A percentile compares a stretch with the other conserved stretches of the same genome.
Evolutionary conservation across 371 early-diverging fungal species (phyloP).

Genomic region (Rhizomucor miehei): DNA sequence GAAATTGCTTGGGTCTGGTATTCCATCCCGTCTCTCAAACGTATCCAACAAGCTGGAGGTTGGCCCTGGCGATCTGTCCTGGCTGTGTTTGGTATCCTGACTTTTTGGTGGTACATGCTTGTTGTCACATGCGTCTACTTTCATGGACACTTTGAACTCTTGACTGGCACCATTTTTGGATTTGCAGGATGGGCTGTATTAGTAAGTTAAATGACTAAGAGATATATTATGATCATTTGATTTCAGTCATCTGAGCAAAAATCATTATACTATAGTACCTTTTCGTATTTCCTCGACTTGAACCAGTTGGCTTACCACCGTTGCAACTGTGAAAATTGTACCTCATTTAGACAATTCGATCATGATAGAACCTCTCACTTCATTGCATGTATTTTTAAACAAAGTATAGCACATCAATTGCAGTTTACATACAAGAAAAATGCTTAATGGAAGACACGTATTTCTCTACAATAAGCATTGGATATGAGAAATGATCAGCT

Average conservation of each 20-base stretch:
- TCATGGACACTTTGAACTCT: conserved; percentile 73
- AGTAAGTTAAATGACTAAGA: conserved; percentile 33
- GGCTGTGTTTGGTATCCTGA: conserved; percentile 31
- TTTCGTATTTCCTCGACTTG: conserved; percentile 30
- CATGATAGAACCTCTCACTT: too few relatives aligned
- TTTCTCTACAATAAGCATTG: too few relatives aligned
- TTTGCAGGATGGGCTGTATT: conserved; percentile 62
- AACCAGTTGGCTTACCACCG: conserved; percentile 20
- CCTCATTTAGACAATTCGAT: too few relatives aligned
- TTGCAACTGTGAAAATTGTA: conserved; percentile 7
- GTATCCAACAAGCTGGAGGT: conserved; percentile 11
- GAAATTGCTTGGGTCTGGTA: conserved; percentile 51
- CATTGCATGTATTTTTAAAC: neutral
- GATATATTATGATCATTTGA: too few relatives aligned
- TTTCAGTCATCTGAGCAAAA: neutral
- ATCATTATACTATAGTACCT: conserved; percentile 25
- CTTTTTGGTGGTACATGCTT: conserved; percentile 76
- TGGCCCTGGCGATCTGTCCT: conserved; percentile 26
- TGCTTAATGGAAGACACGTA: too few relatives aligned
- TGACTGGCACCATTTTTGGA: conserved; percentile 70
- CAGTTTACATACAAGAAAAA: too few relatives aligned
- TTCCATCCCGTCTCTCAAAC: conserved; percentile 18
- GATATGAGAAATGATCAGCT: too few relatives aligned
- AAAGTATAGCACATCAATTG: neutral
- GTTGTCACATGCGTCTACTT: conserved; percentile 77